phyloP scores from a whole-genome alignment of 2,329 filamentous ascomycete genomes.

The Acephala macrosclerotiorum region DNA sequence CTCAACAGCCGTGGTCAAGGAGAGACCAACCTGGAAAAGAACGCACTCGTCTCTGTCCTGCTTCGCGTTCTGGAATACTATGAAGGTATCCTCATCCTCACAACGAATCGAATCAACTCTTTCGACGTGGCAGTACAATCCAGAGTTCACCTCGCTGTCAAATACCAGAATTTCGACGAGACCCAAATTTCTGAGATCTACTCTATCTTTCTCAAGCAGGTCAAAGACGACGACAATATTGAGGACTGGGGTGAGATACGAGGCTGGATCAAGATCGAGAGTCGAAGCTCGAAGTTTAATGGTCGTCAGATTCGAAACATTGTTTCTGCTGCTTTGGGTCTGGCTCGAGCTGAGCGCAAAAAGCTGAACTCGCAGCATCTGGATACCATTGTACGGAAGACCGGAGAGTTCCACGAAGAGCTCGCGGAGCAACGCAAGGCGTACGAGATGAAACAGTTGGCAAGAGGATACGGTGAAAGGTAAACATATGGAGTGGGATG shows the following conservation, averaged over 20 bases:
- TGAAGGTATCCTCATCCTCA: background rate
- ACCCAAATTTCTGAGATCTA: background rate
- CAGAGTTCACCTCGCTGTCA: background rate
- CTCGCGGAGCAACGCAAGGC: too few relatives aligned
- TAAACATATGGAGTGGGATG: too few relatives aligned
- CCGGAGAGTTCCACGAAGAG: background rate
- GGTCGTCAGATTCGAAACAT: background rate
- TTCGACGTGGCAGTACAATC: background rate
- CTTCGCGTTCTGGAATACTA: background rate
- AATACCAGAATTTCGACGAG: background rate
- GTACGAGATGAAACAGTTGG: too few relatives aligned
- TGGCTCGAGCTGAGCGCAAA: background rate
- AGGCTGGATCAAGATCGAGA: background rate
- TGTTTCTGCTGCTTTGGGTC: background rate
- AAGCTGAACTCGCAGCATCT: background rate
- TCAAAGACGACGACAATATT: background rate
- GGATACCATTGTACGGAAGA: background rate
- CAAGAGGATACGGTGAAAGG: too few relatives aligned
- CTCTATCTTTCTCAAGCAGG: background rate
- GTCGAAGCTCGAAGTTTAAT: background rate
- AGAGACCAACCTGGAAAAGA: background rate
- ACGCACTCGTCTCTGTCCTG: background rate
- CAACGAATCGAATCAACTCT: background rate
- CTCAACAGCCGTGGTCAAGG: slow-evolving; percentile 35
- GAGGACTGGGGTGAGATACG: background rate